These are phyloP conservation scores for Gremmenia infestans DNA, from an alignment of 2,329 filamentous ascomycete genomes.

Conservation along the genomic window DNA sequence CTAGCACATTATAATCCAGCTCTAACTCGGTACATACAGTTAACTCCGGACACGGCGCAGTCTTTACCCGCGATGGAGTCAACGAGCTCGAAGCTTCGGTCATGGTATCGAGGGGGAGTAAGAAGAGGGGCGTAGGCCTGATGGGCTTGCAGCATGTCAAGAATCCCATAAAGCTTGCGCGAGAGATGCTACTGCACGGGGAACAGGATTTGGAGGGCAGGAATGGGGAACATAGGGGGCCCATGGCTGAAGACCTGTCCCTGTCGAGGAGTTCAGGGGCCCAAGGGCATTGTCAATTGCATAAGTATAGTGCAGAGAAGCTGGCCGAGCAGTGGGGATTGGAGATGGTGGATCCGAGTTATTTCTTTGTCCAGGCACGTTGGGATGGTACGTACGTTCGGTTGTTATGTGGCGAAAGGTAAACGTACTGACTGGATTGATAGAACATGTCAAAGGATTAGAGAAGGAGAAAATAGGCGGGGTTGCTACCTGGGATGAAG, in stretches of 20 bases:
- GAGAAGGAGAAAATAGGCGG: constrained; percentile 42
- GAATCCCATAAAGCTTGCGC: constrained; percentile 73
- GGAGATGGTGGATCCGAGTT: constrained; percentile 59
- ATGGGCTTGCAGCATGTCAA: constrained; percentile 69
- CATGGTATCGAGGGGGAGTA: constrained; percentile 70
- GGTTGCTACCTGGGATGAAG: constrained; percentile 51
- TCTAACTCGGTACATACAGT: constrained; percentile 31
- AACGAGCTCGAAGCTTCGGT: constrained; percentile 84
- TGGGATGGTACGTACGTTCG: constrained; percentile 54
- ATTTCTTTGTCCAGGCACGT: constrained; percentile 73
- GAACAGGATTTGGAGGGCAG: constrained; percentile 53
- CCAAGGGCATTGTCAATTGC: constrained; percentile 65
- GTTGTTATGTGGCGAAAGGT: not conserved
- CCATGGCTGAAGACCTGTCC: constrained; percentile 9
- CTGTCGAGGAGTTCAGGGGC: constrained; percentile 34
- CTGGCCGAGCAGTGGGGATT: constrained; percentile 66
- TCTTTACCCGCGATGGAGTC: constrained; percentile 77
- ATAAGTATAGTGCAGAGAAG: constrained; percentile 62
- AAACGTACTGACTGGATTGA: not conserved
- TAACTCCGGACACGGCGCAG: constrained; percentile 78
- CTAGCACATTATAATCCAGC: no score
- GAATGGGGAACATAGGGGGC: constrained; percentile 31
- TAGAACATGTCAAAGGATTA: constrained; percentile 57
- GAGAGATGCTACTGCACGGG: constrained; percentile 63
- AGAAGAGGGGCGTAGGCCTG: constrained; percentile 74